Evolutionary conservation across 805 yeast genomes (phyloP), one percentile per base, ranked within the genome.

Genomic region (Ogataea henricii): DNA sequence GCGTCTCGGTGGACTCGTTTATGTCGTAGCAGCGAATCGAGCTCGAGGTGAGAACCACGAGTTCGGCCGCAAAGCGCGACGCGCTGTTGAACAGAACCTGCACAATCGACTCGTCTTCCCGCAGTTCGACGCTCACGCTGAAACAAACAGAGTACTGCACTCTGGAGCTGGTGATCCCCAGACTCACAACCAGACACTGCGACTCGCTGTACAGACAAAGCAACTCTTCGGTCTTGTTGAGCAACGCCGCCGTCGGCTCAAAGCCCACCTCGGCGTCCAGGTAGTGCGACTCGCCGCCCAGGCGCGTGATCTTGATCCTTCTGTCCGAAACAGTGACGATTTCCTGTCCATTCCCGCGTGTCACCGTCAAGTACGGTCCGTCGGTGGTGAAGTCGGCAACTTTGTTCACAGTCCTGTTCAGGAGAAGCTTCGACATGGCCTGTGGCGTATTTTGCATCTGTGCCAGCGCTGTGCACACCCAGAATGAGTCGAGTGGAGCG

Each of bases 11-110:
- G 7, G 68, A 66, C 18, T 43, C 37, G 26, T 62, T 60, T 14
- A 74, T 52, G 38, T 74, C 76, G 49, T 66, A 74, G 0, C 71
- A 56, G 38, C 64, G 57, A 4, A 78, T 57, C 4, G 49, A 43
- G 6, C 53, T 55, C 23, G 68, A 70, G 0, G 77, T 67, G 21
- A 80, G 65, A 3, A 76, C 58, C 2, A 78, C 73, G 21, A 81
- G 47, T 38, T 67, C 73, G 0, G 81, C 62, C 41, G 74, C 77
- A 40, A 64, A 62, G 36, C 69, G 65, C 0, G 80, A 74, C 2
- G 69, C 51, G 10, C 70, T 71, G 49, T 77, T 73, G 77, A 82
- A 80, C 2, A 67, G 17, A 4, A 76, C 64, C 29, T 72, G 70
- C 10, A 69, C 48, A 3, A 78, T 59, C 12, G 53, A 56, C 30